Evolutionary conservation across 2,329 filamentous ascomycete species (phyloP).

Genomic region (Fusarium oxysporum): DNA sequence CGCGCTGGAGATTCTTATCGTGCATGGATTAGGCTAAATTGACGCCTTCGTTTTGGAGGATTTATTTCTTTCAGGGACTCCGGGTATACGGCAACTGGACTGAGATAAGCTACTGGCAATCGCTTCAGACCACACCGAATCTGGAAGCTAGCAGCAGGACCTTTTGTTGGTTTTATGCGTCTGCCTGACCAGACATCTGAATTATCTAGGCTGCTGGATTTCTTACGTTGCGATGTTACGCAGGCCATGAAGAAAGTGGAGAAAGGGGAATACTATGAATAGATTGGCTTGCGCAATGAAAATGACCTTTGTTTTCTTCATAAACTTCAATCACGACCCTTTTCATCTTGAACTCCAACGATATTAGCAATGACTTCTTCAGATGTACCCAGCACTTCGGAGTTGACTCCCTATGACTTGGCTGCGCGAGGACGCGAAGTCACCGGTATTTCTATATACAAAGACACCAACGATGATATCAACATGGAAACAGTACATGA

Average conservation of each 20-base stretch:
- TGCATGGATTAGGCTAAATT: neutral
- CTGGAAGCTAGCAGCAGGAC: neutral
- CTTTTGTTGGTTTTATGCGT: neutral
- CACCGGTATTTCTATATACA: neutral
- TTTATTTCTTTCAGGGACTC: neutral
- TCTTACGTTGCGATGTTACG: neutral
- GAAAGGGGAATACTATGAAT: neutral
- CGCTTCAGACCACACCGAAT: neutral
- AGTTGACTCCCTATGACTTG: neutral
- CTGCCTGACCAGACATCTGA: neutral
- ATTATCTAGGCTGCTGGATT: neutral
- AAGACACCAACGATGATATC: neutral
- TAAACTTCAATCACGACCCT: no score
- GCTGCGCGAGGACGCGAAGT: neutral
- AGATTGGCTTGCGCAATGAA: neutral
- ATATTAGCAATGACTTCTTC: neutral
- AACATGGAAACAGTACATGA: neutral
- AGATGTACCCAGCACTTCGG: rapidly evolving
- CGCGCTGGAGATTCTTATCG: neutral
- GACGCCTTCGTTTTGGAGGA: neutral
- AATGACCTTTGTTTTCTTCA: neutral
- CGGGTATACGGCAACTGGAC: neutral
- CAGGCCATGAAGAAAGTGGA: neutral
- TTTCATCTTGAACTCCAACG: no score
- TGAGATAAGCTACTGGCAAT: neutral